Evolutionary conservation across 495 filamentous ascomycete genomes (phyloP), one percentile per base, ranked within the genome.

Genomic region (Hamigera avellanea): DNA sequence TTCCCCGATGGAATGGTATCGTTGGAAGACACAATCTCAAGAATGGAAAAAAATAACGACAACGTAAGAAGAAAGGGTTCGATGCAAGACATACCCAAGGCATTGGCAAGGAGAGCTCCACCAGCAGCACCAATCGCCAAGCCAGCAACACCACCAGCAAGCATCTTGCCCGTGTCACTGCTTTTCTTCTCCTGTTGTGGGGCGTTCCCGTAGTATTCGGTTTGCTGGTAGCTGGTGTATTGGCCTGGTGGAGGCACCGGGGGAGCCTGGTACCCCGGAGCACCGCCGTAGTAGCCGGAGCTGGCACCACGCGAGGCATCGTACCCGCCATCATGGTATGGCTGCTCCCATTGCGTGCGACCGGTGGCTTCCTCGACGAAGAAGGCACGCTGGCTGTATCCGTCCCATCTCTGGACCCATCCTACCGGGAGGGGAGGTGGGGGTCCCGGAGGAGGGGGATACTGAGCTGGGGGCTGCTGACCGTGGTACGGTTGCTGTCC

Each of bases 391-490:
- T 75, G 68, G 29, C 57, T 50, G 29, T 56, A 60, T 26, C 65
- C 61, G 37, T 81, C 76, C 68, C 70, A 81, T 39, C 63, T 63
- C 14, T 75, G 66, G 32, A 57, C 46, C 78, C 78, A 81, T 40
- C 75, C 78, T 0, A 51, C 36, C 1, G 76, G 73, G 15, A 77
- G 60, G 13, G 71, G 68, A 7, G 73, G 72, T 30, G 60, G 61
- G 18, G 61, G 58, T 19, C 44, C 42, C 6, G 48, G 48, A 8
- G 61, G 61, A 25, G 60, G 58, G 2, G 32, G 14, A n/a, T n/a
- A n/a, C n/a, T n/a, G n/a, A n/a, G n/a, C n/a, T n/a, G n/a, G n/a
- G n/a, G n/a, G n/a, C n/a, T n/a, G n/a, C n/a, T n/a, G n/a, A n/a
- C 26, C 34, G 21, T 32, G 32, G n/a, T 37, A 28, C 12, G 9